Evolutionary conservation across 2,329 filamentous ascomycete genomes (phyloP), one percentile per base, ranked within the genome.

Genomic region (Ambrosiella beaveri): DNA sequence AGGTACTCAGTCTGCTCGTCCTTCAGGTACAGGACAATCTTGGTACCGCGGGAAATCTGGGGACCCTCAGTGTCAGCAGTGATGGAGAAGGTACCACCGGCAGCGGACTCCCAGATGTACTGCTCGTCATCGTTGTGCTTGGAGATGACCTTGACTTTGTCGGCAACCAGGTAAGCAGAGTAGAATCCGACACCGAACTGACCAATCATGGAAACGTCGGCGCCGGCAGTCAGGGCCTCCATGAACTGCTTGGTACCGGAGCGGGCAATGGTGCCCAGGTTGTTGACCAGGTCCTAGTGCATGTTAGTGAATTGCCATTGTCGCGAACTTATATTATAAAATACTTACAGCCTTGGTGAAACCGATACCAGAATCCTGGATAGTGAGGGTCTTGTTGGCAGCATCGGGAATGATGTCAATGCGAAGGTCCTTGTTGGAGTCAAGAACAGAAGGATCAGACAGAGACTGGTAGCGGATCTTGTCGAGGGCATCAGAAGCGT

Each of bases 101-200:
- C 93, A 69, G 82, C 86, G 52, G 93, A 98, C 82, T 97, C 89
- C 93, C 93, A 98, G 74, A 96, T 78, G 82, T 98, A 98, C 80
- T 98, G 93, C 81, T 98, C 93, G 69, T 98, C 93, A 75, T 98
- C 93, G 72, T 98, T 98, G 87, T 96, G 80, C 84, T 97, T 98
- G 69, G 93, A 97, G 74, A 95, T 70, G 71, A 98, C 90, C 65
- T 84, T 89, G 67, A 98, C 93, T 68, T 83, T 84, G 81, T 98
- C 93, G 72, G 93, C 93, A 66, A 98, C 93, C 61, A 98, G 89
- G 82, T 98, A 98, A 70, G 93, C 93, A 63, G 93, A 97, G 85
- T 98, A 98, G 88, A 98, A 98, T 86, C 93, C 93, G 68, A 98
- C 93, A 94, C 93, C 93, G 74, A 98, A 98, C 79, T 98, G 93